Evolutionary conservation across 305 asterid species (phyloP).

Genomic region (Fraxinus latifolia): DNA sequence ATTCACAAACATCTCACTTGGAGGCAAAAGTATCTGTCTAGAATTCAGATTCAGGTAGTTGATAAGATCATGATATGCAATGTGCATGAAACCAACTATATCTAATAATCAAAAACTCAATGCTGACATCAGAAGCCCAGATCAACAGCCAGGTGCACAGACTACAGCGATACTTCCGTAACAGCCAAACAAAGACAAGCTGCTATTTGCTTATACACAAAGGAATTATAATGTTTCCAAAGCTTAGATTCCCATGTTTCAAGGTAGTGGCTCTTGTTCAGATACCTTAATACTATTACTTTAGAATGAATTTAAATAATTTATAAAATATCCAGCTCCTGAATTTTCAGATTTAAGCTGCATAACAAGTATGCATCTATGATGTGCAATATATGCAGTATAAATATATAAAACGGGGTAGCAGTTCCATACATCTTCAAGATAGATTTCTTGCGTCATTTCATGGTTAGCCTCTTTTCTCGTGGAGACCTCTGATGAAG

Average conservation of each 20-base stretch:
- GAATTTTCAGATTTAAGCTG: constrained; percentile 4
- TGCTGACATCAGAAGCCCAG: background rate
- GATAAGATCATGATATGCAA: background rate
- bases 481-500: constrained; percentile 43
- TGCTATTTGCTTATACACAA: background rate
- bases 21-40: background rate
- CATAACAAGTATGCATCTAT: constrained; percentile 11
- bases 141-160: background rate
- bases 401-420: constrained; percentile 16
- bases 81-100: background rate
- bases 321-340: constrained; percentile 12
- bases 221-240: background rate
- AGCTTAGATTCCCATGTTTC: background rate
- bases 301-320: background rate
- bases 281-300: background rate
- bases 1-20: constrained; percentile 1
- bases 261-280: background rate
- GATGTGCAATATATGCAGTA: constrained; percentile 10
- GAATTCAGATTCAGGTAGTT: background rate
- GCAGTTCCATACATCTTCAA: constrained; percentile 56
- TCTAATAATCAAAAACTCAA: background rate
- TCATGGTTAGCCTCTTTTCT: constrained; percentile 43
- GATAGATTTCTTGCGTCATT: constrained; percentile 45
- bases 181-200: background rate
- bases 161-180: background rate